These are phyloP conservation scores for Microdochium trichocladiopsis DNA, from an alignment of 2,329 filamentous ascomycete genomes.

Conservation along the genomic window DNA sequence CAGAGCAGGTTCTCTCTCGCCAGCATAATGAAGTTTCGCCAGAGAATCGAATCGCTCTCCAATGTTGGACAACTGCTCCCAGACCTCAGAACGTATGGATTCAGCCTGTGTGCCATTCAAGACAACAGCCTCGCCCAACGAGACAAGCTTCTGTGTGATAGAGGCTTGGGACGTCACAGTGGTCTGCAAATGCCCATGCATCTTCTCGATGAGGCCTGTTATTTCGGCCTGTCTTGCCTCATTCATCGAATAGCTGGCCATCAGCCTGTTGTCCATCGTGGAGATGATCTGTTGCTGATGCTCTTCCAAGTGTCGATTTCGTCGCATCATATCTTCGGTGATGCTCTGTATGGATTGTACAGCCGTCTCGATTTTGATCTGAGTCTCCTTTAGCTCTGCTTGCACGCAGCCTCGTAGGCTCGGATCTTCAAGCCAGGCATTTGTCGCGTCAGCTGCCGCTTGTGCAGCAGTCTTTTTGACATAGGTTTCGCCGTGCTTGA, in stretches of 20 bases:
- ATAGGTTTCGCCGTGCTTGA: background rate
- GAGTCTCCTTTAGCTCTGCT: background rate
- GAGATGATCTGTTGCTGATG: background rate
- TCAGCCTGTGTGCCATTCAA: background rate
- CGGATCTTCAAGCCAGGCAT: background rate
- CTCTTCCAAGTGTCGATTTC: background rate
- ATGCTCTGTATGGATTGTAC: background rate
- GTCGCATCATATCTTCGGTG: background rate
- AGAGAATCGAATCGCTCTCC: background rate
- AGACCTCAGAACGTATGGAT: background rate
- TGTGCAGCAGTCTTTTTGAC: background rate
- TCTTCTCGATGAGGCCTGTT: background rate
- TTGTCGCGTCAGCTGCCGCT: background rate
- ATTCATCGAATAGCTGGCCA: background rate
- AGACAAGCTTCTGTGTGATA: background rate
- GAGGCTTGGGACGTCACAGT: background rate
- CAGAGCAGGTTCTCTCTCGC: background rate
- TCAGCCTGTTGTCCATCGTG: background rate
- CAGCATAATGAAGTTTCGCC: background rate
- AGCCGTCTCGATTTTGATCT: background rate
- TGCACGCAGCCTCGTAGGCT: background rate
- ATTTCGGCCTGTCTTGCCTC: background rate
- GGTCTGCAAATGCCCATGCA: background rate
- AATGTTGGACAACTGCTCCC: background rate
- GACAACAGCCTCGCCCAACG: background rate